Base-by-base conservation (phyloP, 805 yeast genomes). In the Spathaspora boniae region DNA sequence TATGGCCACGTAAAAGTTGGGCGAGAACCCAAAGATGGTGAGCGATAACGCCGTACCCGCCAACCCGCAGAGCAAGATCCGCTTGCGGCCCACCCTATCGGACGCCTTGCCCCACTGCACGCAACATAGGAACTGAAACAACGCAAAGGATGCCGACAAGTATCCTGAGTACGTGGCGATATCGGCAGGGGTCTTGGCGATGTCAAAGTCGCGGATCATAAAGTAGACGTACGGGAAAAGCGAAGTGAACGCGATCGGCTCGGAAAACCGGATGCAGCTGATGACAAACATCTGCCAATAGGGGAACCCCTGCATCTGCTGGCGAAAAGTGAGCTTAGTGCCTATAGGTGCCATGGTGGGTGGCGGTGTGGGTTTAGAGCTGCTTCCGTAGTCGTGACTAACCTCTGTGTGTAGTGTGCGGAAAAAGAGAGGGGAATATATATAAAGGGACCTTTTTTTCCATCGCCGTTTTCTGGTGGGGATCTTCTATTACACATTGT, bases 241-340 rank as follows among this genome's bases (percentile, higher is more conserved):
- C 4, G 82, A 76, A 3, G 83, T 75, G 59, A 78, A 79, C 2
- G 82, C 75, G 15, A 79, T 66, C 1, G 85, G 84, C 49, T 78
- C 84, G 9, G 78, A 66, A 41, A 78, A 72, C 38, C 84, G 58
- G 33, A 77, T 72, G 19, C 70, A 42, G 19, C 62, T 44, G 5
- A 63, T 50, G 37, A 60, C 62, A 22, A 43, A 33, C 53, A 63
- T 61, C 43, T 78, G 83, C 49, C 69, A 57, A 48, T 69, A 60
- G 12, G 84, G 84, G 48, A 78, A 76, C 16, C 76, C 82, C 26
- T 49, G 56, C 61, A 78, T 62, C 47, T 74, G 80, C 41, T 76
- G 72, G 28, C 63, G 54, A 44, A 73, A 72, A 4, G 62, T 35
- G 11, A 39, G 41, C 16, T 43, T 44, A 4, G 24, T 16, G n/a